Conservation (phyloP, 371 early-diverging fungal species). For the Mucor sp. region DNA sequence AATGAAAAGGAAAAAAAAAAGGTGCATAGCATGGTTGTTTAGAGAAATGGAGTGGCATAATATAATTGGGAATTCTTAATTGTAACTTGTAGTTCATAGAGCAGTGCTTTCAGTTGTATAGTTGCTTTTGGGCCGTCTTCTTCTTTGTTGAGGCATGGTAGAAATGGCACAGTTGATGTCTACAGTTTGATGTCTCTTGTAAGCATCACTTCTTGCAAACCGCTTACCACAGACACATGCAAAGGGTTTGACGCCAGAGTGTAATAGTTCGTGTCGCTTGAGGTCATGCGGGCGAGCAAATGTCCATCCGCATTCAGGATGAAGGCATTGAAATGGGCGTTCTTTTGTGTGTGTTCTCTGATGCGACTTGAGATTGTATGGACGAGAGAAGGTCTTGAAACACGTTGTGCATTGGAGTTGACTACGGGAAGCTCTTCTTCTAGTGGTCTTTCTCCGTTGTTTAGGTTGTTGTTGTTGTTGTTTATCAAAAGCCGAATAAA, state of each 20-base stretch:
- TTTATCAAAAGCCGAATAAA: not conserved
- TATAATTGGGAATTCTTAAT: not conserved
- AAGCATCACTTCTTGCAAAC: slow-evolving; percentile 78
- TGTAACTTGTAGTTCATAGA: not conserved
- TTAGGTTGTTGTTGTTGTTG: not conserved
- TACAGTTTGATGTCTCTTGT: slow-evolving; percentile 54
- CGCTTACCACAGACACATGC: slow-evolving; percentile 62
- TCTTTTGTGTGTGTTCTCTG: slow-evolving; percentile 75
- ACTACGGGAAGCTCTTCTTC: slow-evolving; percentile 2
- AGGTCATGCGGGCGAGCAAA: slow-evolving; percentile 77
- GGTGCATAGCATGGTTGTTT: not conserved
- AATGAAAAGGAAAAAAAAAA: not conserved
- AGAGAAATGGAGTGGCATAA: not conserved
- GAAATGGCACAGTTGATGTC: slow-evolving; percentile 13
- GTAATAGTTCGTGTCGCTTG: slow-evolving; percentile 75
- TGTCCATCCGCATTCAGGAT: slow-evolving; percentile 51
- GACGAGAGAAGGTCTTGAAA: slow-evolving; percentile 69
- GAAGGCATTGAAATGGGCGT: slow-evolving; percentile 65
- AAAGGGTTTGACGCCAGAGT: slow-evolving; percentile 63
- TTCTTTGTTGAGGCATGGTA: not conserved
- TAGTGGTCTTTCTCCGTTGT: not conserved
- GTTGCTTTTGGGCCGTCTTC: not conserved
- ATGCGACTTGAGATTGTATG: slow-evolving; percentile 82
- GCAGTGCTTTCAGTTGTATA: not conserved
- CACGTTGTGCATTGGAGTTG: slow-evolving; percentile 12